Evolutionary conservation across 345 rosid genomes (phyloP).

Genomic region (Melaleuca quinquenervia): DNA sequence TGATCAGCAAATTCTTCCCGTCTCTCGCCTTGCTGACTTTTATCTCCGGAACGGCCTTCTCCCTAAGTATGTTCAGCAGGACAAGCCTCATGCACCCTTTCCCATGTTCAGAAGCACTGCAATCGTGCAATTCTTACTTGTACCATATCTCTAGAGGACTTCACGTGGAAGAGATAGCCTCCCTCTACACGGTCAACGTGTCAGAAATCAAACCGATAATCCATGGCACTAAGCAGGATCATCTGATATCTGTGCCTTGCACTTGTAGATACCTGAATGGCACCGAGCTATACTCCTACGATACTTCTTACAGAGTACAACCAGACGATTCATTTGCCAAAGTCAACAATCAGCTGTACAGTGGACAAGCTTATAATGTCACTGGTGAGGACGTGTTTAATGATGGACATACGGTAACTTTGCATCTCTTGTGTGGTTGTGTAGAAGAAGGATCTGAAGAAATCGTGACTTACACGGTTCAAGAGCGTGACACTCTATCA

Average conservation of each 20-base stretch:
- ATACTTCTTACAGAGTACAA: conserved; percentile 16
- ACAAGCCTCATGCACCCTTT: neutral
- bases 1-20: neutral
- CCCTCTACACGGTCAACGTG: conserved; percentile 19
- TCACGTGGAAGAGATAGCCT: conserved; percentile 16
- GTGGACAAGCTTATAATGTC: conserved; percentile 29
- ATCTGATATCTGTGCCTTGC: conserved; percentile 34
- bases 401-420: conserved; percentile 1
- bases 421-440: conserved; percentile 46
- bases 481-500: conserved; percentile 24
- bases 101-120: neutral
- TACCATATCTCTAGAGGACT: conserved; percentile 20
- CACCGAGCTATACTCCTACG: conserved; percentile 29
- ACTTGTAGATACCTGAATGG: conserved; percentile 18
- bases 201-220: conserved; percentile 15
- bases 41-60: neutral
- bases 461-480: conserved; percentile 39
- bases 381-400: conserved; percentile 15
- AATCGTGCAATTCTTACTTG: conserved; percentile 20
- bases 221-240: conserved; percentile 12
- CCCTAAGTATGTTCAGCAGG: neutral
- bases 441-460: conserved; percentile 10
- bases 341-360: conserved; percentile 17
- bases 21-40: neutral
- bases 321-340: conserved; percentile 11